A percentile compares a stretch with the other conserved stretches of the same genome.
These are phyloP conservation scores for Jasminum sambac DNA, from an alignment of 257 asterid genomes.

Conservation along the genomic window DNA sequence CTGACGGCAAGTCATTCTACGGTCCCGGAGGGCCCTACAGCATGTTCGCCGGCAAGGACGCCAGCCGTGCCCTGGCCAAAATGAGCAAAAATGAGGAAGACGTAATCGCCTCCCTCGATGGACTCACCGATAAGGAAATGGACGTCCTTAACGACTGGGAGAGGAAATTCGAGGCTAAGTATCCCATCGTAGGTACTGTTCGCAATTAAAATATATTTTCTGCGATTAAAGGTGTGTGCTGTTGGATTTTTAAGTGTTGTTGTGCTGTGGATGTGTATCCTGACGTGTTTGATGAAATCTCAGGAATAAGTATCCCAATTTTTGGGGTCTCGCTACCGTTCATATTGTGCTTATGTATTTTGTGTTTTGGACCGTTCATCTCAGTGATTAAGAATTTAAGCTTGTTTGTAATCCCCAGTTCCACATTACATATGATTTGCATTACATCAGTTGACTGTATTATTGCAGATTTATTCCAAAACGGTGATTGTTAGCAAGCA, in stretches of 20 bases:
- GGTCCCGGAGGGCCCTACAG: constrained; percentile 85
- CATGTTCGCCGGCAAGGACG: constrained; percentile 94
- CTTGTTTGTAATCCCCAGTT: too few species aligned
- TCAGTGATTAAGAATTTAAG: too few species aligned
- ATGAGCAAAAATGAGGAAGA: constrained; percentile 89
- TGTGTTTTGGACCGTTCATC: too few species aligned
- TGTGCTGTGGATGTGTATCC: background rate
- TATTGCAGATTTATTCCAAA: too few species aligned
- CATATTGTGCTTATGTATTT: too few species aligned
- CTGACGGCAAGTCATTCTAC: constrained; percentile 81
- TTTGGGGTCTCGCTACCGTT: too few species aligned
- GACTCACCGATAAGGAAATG: constrained; percentile 87
- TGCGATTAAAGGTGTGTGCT: background rate
- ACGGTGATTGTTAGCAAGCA: too few species aligned
- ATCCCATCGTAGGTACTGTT: constrained; percentile 73
- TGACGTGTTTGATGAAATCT: background rate
- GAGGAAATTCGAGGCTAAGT: constrained; percentile 90
- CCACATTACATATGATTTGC: too few species aligned
- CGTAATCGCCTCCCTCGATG: constrained; percentile 57
- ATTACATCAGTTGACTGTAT: too few species aligned
- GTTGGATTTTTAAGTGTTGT: background rate
- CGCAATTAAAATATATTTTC: background rate
- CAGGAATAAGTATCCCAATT: too few species aligned
- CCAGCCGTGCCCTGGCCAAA: constrained; percentile 95
- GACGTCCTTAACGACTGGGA: constrained; percentile 91